Conservation (phyloP, 306 rosid species). For the Geum urbanum region DNA sequence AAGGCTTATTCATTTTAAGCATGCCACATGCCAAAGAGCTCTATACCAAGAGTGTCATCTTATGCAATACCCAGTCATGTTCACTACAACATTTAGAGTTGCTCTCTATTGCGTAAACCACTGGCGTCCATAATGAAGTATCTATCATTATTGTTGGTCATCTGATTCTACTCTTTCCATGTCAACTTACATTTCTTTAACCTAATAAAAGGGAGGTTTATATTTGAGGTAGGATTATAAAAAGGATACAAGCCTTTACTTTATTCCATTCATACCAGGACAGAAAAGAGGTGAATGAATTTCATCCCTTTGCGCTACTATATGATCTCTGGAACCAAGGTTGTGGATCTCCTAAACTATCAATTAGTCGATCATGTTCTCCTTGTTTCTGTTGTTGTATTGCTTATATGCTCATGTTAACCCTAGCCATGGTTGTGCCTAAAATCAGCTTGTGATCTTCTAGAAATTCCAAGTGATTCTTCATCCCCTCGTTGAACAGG, state of each 20-base stretch:
- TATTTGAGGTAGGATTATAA: no score
- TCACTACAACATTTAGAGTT: no score
- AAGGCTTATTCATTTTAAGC: neutral
- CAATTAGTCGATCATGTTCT: neutral
- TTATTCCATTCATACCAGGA: no score
- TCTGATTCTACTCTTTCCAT: neutral
- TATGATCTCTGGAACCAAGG: neutral
- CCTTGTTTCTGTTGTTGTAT: neutral
- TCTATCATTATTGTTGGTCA: neutral
- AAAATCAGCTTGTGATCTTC: constrained; percentile 7
- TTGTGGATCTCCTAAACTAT: neutral
- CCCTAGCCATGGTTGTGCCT: neutral
- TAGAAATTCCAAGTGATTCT: constrained; percentile 15
- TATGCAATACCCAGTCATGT: neutral
- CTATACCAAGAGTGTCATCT: neutral
- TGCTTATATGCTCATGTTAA: no score
- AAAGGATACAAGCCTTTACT: no score
- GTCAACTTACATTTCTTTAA: neutral
- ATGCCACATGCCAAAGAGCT: neutral
- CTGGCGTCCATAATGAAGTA: no score
- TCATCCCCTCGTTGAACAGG: constrained; percentile 16
- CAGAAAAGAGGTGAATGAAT: neutral
- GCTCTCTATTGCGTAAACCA: no score
- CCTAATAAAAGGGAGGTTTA: no score
- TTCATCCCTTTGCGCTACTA: neutral